Evolutionary conservation across 1,139 yeast species (phyloP).

Genomic region (Meyerozyma sp.): DNA sequence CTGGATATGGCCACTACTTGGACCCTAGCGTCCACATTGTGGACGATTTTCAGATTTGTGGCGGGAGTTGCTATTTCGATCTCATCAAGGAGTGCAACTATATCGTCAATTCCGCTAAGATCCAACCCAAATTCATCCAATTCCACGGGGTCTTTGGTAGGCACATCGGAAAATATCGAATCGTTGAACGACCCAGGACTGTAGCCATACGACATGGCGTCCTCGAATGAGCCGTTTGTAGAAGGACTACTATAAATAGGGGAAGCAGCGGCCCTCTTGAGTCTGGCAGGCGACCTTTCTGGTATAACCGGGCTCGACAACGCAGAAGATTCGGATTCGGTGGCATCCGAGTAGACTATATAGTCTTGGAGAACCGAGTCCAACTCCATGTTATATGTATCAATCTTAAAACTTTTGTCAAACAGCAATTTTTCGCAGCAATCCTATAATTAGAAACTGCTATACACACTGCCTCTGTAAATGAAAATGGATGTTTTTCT

Average conservation of each 20-base stretch:
- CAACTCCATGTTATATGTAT: not conserved
- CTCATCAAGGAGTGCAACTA: conserved; percentile 15
- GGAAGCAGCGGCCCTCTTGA: not conserved
- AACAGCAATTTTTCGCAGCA: not conserved
- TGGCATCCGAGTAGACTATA: conserved; percentile 3
- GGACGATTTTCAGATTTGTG: not conserved
- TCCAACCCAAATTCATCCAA: conserved; percentile 10
- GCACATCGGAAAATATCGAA: conserved; percentile 16
- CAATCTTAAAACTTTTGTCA: not conserved
- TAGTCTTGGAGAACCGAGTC: conserved; percentile 3
- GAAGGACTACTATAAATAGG: conserved; percentile 6
- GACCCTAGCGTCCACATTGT: not conserved
- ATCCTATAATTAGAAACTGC: not conserved
- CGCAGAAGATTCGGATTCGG: not conserved
- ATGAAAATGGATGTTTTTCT: too few relatives aligned
- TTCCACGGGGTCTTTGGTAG: conserved; percentile 1
- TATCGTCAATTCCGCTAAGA: conserved; percentile 13
- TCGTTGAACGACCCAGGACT: conserved; percentile 11
- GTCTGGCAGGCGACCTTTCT: conserved; percentile 8
- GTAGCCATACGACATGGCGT: conserved; percentile 4
- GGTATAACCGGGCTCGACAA: conserved; percentile 7
- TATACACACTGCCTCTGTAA: too few relatives aligned
- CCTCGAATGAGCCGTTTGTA: conserved; percentile 11
- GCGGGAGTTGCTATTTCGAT: conserved; percentile 6
- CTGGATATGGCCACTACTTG: not conserved